These are phyloP conservation scores for Dionaea muscipula DNA, from an alignment of 179 eudicot species.

Conservation along the genomic window DNA sequence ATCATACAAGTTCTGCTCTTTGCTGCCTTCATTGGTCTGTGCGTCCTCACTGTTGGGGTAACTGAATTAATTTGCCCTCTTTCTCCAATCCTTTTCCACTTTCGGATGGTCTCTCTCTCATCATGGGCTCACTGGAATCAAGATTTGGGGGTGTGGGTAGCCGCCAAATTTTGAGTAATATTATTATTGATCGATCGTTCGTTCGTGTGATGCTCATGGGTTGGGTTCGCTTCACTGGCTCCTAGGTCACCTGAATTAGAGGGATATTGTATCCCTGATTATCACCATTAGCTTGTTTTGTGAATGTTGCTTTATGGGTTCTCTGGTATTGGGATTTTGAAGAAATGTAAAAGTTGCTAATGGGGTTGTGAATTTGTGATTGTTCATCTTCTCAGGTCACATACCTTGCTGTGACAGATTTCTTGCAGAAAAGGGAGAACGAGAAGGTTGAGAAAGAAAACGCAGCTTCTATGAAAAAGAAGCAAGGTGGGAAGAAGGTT, in stretches of 20 bases:
- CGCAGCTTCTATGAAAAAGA: conserved; percentile 41
- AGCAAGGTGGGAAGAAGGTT: conserved; percentile 46
- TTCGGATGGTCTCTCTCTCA: not conserved
- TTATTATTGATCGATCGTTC: no score
- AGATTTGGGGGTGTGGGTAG: not conserved
- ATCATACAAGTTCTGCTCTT: conserved; percentile 52
- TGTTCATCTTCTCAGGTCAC: conserved; percentile 34
- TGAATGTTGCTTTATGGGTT: not conserved
- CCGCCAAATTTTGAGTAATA: not conserved
- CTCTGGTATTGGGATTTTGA: not conserved
- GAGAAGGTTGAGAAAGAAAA: conserved; percentile 81
- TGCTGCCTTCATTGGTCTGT: conserved; percentile 59
- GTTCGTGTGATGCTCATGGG: not conserved
- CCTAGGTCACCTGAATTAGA: no score
- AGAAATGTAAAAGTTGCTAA: not conserved
- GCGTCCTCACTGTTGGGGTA: conserved; percentile 85
- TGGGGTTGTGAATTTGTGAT: not conserved
- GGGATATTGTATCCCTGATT: no score
- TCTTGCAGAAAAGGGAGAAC: conserved; percentile 73
- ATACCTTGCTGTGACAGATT: conserved; percentile 79
- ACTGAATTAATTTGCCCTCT: not conserved
- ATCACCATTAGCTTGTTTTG: not conserved
- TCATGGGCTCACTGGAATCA: not conserved
- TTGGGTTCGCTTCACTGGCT: not conserved
- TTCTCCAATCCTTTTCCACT: no score